Evolutionary conservation across 2,329 filamentous ascomycete genomes (phyloP).

Genomic region (Hysterium pulicare): DNA sequence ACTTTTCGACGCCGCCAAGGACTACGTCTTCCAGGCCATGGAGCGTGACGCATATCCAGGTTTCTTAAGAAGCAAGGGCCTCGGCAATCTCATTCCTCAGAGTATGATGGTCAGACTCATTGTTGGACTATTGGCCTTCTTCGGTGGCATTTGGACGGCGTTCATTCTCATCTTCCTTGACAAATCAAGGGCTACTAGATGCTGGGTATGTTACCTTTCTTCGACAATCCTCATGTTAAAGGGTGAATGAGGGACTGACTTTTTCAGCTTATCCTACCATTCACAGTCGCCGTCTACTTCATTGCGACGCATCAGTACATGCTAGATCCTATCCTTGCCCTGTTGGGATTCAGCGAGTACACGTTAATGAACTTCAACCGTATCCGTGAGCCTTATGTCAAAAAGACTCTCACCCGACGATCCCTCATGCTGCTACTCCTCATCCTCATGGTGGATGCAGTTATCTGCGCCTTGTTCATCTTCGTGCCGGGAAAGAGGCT

Average conservation of each 20-base stretch:
- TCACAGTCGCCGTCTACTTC: conserved; percentile 80
- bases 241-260: too few species aligned
- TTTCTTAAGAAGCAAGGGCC: conserved; percentile 88
- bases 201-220: conserved; percentile 66
- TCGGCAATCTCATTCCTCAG: conserved; percentile 91
- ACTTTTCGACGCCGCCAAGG: conserved; percentile 94
- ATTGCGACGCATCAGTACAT: conserved; percentile 83
- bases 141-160: conserved; percentile 88
- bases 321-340: conserved; percentile 84
- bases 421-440: conserved; percentile 76
- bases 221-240: neutral
- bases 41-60: conserved; percentile 98
- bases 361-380: conserved; percentile 88
- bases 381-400: conserved; percentile 87
- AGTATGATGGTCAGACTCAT: conserved; percentile 84
- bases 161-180: conserved; percentile 93
- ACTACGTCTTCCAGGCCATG: conserved; percentile 99
- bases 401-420: conserved; percentile 78
- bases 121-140: conserved; percentile 79
- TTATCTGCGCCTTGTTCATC: conserved; percentile 86
- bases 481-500: conserved; percentile 87
- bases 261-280: conserved; percentile 73
- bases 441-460: conserved; percentile 72
- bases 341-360: conserved; percentile 91
- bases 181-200: conserved; percentile 67